Conservation (phyloP, 306 rosid genomes). For the Senna siamea region DNA sequence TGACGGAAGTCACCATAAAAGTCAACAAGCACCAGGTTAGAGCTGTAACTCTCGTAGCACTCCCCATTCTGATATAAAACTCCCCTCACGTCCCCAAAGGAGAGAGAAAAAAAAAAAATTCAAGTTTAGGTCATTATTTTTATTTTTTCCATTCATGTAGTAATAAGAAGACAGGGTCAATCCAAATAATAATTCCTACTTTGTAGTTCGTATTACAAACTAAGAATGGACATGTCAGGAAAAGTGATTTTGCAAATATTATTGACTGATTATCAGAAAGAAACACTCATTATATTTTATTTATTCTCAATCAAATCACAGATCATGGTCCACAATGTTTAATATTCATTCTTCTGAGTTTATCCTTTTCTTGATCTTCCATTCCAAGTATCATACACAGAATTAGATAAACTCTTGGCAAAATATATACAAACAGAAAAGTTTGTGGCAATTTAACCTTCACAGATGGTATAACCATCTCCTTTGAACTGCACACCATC, state of each 20-base stretch:
- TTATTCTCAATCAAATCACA: neutral
- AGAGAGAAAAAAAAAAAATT: neutral
- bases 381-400: slow-evolving; percentile 22
- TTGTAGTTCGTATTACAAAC: neutral
- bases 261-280: neutral
- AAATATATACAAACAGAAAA: slow-evolving; percentile 20
- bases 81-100: neutral
- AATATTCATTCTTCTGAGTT: neutral
- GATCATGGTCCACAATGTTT: neutral
- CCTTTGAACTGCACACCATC: slow-evolving; percentile 95
- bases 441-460: slow-evolving; percentile 54
- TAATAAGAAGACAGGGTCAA: neutral
- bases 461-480: slow-evolving; percentile 83
- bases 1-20: neutral
- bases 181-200: neutral
- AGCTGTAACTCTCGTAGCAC: neutral
- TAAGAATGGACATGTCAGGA: neutral
- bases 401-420: neutral
- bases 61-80: neutral
- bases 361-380: slow-evolving; percentile 14
- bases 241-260: neutral
- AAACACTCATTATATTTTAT: neutral
- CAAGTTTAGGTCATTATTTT: neutral
- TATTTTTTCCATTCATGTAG: neutral
- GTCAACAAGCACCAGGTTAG: neutral